phyloP scores from a whole-genome alignment of 2,329 filamentous ascomycete species.

The Apiospora malaysiana region DNA sequence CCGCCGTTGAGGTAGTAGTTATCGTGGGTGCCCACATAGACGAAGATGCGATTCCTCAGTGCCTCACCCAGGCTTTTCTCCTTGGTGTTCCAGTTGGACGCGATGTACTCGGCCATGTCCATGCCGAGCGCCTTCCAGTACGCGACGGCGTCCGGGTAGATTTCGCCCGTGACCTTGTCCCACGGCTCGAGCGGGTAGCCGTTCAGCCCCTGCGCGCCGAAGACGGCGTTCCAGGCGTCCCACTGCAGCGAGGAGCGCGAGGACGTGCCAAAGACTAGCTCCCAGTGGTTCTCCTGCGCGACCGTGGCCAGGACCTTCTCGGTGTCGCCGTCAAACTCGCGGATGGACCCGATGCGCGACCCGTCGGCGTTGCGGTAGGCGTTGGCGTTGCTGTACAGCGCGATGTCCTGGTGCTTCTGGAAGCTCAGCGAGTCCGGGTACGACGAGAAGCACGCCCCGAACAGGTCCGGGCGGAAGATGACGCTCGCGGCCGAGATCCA shows the following conservation, averaged over 20 bases:
- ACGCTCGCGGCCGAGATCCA: slow-evolving; percentile 31
- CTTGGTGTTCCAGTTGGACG: slow-evolving; percentile 27
- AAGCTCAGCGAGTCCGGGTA: slow-evolving; percentile 33
- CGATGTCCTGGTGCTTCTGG: slow-evolving; percentile 30
- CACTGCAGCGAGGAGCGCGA: slow-evolving; percentile 32
- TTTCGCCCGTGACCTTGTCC: slow-evolving; percentile 34
- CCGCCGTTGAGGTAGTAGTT: slow-evolving; percentile 33
- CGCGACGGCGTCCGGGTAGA: slow-evolving; percentile 29
- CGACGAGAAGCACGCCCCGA: slow-evolving; percentile 34
- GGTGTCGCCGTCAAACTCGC: slow-evolving; percentile 23
- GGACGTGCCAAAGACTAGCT: slow-evolving; percentile 32
- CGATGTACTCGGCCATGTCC: slow-evolving; percentile 29
- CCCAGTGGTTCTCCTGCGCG: slow-evolving; percentile 34
- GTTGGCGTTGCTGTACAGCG: slow-evolving; percentile 31
- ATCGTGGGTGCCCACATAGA: slow-evolving; percentile 33
- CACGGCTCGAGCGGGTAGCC: slow-evolving; percentile 32
- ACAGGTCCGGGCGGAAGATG: slow-evolving; percentile 32
- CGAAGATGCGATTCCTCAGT: slow-evolving; percentile 28
- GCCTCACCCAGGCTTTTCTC: slow-evolving; percentile 28
- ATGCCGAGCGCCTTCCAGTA: slow-evolving; percentile 28
- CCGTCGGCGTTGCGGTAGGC: slow-evolving; percentile 28
- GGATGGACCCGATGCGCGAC: slow-evolving; percentile 28
- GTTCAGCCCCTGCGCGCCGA: slow-evolving; percentile 32
- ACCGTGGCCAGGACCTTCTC: slow-evolving; percentile 26
- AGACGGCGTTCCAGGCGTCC: slow-evolving; percentile 34